Base-by-base conservation (phyloP, 202 grass and related monocot genomes). In the Setaria viridis region DNA sequence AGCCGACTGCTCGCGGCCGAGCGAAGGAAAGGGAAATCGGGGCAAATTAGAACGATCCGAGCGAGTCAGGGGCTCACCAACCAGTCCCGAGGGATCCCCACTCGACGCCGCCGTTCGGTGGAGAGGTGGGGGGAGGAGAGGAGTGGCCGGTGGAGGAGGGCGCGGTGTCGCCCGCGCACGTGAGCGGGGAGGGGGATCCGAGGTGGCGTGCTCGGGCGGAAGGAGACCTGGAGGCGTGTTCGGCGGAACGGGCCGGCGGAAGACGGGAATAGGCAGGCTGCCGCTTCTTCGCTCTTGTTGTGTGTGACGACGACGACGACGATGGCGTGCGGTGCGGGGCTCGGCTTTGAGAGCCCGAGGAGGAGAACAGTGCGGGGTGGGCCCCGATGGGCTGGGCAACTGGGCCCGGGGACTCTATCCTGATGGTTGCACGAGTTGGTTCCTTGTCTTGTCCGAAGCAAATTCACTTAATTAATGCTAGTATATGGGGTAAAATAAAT, bases 121-220 rank as follows among this genome's bases (percentile, higher is more conserved):
- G 48, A 6, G 10, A 6, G n/a, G 56, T 0, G 11, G 17, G 12
- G 72, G 53, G 17, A 39, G 37, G 12, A 33, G 10, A 37, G 10
- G 25, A 25, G 10, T 56, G 49, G 72, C 17, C 4, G 50, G 50
- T 37, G 50, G 30, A 37, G 50, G 25, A 39, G 17, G 49, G n/a
- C 37, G 50, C 79, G 33, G 65, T 59, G 74, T 43, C 74, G 74
- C 54, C 11, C 35, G 54, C 16, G 65, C 79, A 81, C 79, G 65
- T 81, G 65, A 70, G 50, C 33, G 9, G 63, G 64, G 11, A n/a
- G 78, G 34, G 62, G 64, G 65, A 70, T 81, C 42, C 67, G 80
- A 82, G 67, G 66, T 71, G 80, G 39, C 80, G 67, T 71, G 67
- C 53, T 59, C 48, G 9, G 20, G 79, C 25, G 65, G 79, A 81